Evolutionary conservation across 2,329 filamentous ascomycete species (phyloP).

Genomic region (Cordyceps fumosorosea): DNA sequence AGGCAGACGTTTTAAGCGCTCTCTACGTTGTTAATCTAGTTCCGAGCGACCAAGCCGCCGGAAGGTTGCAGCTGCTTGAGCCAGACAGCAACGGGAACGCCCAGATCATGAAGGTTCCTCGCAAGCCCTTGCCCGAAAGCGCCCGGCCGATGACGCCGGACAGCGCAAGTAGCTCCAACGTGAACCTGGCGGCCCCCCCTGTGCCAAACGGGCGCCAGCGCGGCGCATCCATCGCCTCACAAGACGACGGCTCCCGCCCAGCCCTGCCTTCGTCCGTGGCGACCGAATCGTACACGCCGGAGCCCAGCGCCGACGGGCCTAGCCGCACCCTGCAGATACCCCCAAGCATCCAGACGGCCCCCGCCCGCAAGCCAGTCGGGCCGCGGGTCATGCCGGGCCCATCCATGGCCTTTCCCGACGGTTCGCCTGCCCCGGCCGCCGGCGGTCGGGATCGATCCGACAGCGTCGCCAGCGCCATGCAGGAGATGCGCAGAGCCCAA

Average conservation of each 20-base stretch:
- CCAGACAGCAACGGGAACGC: slow-evolving; percentile 37
- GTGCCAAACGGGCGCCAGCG: slow-evolving; percentile 14
- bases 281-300: slow-evolving; percentile 8
- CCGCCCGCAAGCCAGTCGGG: slow-evolving; percentile 24
- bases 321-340: background rate
- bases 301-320: slow-evolving; percentile 10
- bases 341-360: slow-evolving; percentile 6
- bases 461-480: background rate
- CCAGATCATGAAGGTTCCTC: slow-evolving; percentile 38
- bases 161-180: slow-evolving; percentile 6
- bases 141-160: slow-evolving; percentile 24
- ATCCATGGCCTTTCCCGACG: background rate
- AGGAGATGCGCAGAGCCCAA: background rate
- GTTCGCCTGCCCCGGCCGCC: slow-evolving; percentile 11
- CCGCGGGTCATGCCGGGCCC: slow-evolving; percentile 17
- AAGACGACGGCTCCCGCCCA: slow-evolving; percentile 15
- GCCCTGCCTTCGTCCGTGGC: slow-evolving; percentile 12
- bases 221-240: slow-evolving; percentile 18
- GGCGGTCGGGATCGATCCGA: background rate
- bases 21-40: slow-evolving; percentile 83
- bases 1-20: slow-evolving; percentile 77
- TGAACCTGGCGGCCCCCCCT: background rate
- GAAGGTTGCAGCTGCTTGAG: slow-evolving; percentile 23
- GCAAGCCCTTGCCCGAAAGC: slow-evolving; percentile 44
- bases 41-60: slow-evolving; percentile 46